These are phyloP conservation scores for Scheffersomyces stipitis DNA, from an alignment of 805 yeast genomes.

Conservation along the genomic window DNA sequence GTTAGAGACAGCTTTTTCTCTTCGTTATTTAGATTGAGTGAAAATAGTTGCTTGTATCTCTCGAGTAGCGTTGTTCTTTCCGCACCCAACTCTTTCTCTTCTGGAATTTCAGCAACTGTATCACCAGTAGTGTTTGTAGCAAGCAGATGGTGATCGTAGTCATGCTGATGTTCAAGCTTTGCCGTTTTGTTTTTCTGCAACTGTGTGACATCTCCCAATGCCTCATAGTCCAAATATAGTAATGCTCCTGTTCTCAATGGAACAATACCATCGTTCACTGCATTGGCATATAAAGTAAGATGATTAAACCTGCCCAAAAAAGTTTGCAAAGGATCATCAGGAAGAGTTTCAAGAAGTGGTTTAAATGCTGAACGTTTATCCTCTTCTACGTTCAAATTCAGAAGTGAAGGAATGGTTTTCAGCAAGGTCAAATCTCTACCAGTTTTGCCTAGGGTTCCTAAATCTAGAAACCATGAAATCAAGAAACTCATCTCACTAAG, in stretches of 20 bases:
- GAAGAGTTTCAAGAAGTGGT: slow-evolving; percentile 39
- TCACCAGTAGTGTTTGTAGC: slow-evolving; percentile 10
- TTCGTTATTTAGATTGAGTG: slow-evolving; percentile 12
- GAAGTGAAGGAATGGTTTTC: slow-evolving; percentile 25
- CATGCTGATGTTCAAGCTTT: not conserved
- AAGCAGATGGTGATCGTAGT: slow-evolving; percentile 7
- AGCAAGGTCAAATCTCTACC: slow-evolving; percentile 45
- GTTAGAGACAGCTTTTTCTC: slow-evolving; percentile 4
- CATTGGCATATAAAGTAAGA: slow-evolving; percentile 44
- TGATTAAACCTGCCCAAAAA: slow-evolving; percentile 29
- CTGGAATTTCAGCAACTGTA: slow-evolving; percentile 34
- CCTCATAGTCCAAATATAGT: slow-evolving; percentile 42
- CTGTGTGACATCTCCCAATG: slow-evolving; percentile 36
- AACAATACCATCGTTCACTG: slow-evolving; percentile 46
- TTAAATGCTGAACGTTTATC: slow-evolving; percentile 17
- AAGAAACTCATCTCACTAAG: slow-evolving; percentile 40
- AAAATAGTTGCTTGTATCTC: slow-evolving; percentile 16
- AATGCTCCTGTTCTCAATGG: slow-evolving; percentile 45
- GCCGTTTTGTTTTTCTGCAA: not conserved
- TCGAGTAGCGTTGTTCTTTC: slow-evolving; percentile 1
- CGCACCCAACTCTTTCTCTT: slow-evolving; percentile 9
- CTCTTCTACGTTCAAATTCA: slow-evolving; percentile 9
- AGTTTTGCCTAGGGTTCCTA: slow-evolving; percentile 46
- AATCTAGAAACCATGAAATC: slow-evolving; percentile 41
- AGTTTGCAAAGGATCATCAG: slow-evolving; percentile 38